A percentile compares a stretch with the other conserved stretches of the same genome.
phyloP scores from a whole-genome alignment of 1,284 basidiomycete species.

The Athelia psychrophila region DNA sequence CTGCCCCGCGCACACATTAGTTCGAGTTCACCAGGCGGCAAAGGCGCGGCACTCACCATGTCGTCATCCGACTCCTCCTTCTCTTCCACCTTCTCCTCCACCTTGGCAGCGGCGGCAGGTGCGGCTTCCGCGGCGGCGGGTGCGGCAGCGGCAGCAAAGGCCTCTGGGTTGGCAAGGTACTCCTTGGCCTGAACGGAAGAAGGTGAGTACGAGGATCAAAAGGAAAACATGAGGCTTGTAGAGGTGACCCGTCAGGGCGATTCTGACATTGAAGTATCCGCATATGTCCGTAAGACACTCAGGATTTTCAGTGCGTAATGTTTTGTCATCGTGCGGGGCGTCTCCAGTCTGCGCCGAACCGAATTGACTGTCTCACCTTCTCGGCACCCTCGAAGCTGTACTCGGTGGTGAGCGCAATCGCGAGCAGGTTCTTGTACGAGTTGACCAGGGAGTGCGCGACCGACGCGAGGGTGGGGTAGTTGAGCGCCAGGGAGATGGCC shows the following conservation, averaged over 20 bases:
- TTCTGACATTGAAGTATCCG: constrained; percentile 24
- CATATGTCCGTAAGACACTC: constrained; percentile 51
- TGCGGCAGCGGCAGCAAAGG: constrained; percentile 82
- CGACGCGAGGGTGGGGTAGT: constrained; percentile 95
- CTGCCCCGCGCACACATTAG: constrained; percentile 25
- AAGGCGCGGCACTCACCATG: constrained; percentile 48
- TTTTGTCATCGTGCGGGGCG: constrained; percentile 35
- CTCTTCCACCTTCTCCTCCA: constrained; percentile 73
- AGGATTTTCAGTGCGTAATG: constrained; percentile 80
- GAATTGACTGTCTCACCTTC: constrained; percentile 61
- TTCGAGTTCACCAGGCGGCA: no score
- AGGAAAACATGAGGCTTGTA: background rate
- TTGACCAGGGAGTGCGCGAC: constrained; percentile 96
- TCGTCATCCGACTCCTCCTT: constrained; percentile 79
- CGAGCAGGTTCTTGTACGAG: constrained; percentile 97
- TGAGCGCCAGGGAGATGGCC: constrained; percentile 91
- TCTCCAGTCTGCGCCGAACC: constrained; percentile 14
- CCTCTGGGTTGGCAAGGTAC: constrained; percentile 95
- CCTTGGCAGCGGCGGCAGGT: constrained; percentile 47
- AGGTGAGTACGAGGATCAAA: constrained; percentile 22
- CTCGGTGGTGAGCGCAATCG: constrained; percentile 89
- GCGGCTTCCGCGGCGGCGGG: constrained; percentile 53
- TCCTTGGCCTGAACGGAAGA: constrained; percentile 78
- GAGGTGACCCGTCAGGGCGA: background rate
- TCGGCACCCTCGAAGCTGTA: constrained; percentile 93